phyloP scores from a whole-genome alignment of 805 yeast genomes.

The Yarrowia sp. region DNA sequence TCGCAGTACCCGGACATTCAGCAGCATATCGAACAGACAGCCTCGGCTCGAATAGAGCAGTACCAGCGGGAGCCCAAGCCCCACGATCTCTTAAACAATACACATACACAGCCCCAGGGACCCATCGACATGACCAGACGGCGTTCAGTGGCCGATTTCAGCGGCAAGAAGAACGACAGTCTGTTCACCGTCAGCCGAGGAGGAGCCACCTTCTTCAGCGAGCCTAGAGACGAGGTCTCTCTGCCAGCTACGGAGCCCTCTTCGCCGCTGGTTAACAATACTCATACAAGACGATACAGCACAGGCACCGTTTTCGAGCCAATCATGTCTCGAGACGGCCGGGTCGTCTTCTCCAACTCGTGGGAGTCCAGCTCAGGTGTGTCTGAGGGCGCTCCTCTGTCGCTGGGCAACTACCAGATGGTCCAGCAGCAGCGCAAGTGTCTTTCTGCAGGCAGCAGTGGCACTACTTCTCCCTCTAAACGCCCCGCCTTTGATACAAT shows the following conservation, averaged over 20 bases:
- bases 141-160: slow-evolving; percentile 10
- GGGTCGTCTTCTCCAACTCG: slow-evolving; percentile 4
- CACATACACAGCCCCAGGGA: background rate
- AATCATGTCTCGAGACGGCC: background rate
- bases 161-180: background rate
- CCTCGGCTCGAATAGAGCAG: slow-evolving; percentile 39
- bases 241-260: too few relatives aligned
- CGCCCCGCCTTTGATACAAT: background rate
- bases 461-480: slow-evolving; percentile 15
- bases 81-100: background rate
- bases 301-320: slow-evolving; percentile 9
- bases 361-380: slow-evolving; percentile 18
- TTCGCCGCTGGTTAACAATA: too few relatives aligned
- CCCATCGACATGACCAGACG: slow-evolving; percentile 6
- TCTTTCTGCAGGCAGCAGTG: background rate
- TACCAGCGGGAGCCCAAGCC: background rate
- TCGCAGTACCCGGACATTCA: slow-evolving; percentile 56
- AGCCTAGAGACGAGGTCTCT: background rate
- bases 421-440: background rate
- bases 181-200: slow-evolving; percentile 9
- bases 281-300: slow-evolving; percentile 5
- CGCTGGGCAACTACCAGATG: slow-evolving; percentile 4
- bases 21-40: slow-evolving; percentile 60
- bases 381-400: background rate
- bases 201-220: slow-evolving; percentile 12